phyloP scores from a whole-genome alignment of 306 rosid species.

The Casuarina cunninghamiana region DNA sequence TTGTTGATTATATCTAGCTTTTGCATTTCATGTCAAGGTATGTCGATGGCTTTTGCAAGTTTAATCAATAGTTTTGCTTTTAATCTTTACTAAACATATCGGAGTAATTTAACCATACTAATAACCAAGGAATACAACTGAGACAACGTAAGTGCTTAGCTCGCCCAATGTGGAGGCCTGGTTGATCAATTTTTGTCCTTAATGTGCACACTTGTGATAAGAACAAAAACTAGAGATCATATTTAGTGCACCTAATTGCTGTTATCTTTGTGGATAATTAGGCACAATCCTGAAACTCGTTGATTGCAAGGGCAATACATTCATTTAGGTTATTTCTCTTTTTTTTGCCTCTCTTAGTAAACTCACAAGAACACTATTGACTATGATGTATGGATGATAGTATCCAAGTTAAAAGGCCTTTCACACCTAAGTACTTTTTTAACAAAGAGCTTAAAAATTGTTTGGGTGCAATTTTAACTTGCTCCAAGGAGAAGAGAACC shows the following conservation, averaged over 20 bases:
- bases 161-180: not conserved
- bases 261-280: conserved; percentile 96
- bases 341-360: not conserved
- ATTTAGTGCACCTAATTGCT: conserved; percentile 92
- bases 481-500: conserved; percentile 99
- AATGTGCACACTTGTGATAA: conserved; percentile 36
- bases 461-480: conserved; percentile 76
- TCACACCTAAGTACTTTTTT: too few relatives aligned
- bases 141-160: conserved; percentile 70
- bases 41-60: too few relatives aligned
- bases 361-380: not conserved
- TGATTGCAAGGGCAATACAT: conserved; percentile 91
- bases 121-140: conserved; percentile 93
- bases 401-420: too few relatives aligned
- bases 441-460: too few relatives aligned
- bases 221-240: conserved; percentile 97
- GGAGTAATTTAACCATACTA: conserved; percentile 93
- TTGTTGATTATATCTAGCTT: not conserved
- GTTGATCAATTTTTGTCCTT: conserved; percentile 12
- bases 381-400: not conserved
- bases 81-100: conserved; percentile 67
- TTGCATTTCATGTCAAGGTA: too few relatives aligned
- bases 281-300: conserved; percentile 93
- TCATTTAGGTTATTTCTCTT: conserved; percentile 65
- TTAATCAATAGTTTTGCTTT: too few relatives aligned